Evolutionary conservation across 495 filamentous ascomycete species (phyloP).

Genomic region (Neurospora tetrasperma): DNA sequence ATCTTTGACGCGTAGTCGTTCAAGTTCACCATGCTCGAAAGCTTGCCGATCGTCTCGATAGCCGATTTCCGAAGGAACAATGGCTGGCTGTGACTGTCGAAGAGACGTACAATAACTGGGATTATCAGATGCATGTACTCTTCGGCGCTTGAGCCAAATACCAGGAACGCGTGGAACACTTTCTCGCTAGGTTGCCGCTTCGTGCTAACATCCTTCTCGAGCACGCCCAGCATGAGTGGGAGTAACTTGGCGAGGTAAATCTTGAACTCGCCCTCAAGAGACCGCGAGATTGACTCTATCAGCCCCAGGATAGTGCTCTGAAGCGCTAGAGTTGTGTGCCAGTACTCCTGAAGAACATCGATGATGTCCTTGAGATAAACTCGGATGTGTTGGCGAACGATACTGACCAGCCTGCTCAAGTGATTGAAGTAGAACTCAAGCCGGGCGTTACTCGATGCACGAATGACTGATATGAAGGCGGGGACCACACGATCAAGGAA

Average conservation of each 20-base stretch:
- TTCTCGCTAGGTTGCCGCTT: slow-evolving; percentile 72
- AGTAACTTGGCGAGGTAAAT: slow-evolving; percentile 80
- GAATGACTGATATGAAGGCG: slow-evolving; percentile 80
- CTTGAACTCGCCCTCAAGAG: slow-evolving; percentile 94
- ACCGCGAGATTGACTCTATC: slow-evolving; percentile 85
- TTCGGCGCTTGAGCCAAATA: slow-evolving; percentile 92
- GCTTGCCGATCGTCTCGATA: slow-evolving; percentile 87
- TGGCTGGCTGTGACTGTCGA: slow-evolving; percentile 75
- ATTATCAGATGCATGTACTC: slow-evolving; percentile 99
- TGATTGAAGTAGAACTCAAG: slow-evolving; percentile 97
- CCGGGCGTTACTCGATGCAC: slow-evolving; percentile 56
- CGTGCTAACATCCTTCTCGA: slow-evolving; percentile 72
- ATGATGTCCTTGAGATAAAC: slow-evolving; percentile 79
- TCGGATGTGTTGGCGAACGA: slow-evolving; percentile 91
- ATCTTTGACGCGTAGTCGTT: slow-evolving; percentile 94
- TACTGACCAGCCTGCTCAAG: slow-evolving; percentile 80
- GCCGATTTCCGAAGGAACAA: slow-evolving; percentile 69
- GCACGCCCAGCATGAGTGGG: slow-evolving; percentile 81
- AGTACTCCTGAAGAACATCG: slow-evolving; percentile 73
- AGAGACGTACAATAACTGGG: slow-evolving; percentile 84
- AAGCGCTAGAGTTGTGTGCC: slow-evolving; percentile 63
- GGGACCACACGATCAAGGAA: slow-evolving; percentile 90
- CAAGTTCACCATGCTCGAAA: slow-evolving; percentile 95
- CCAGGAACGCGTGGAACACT: slow-evolving; percentile 86
- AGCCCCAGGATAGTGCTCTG: slow-evolving; percentile 85